Conservation (phyloP, 2,329 filamentous ascomycete species). For the Trichoderma gracile region DNA sequence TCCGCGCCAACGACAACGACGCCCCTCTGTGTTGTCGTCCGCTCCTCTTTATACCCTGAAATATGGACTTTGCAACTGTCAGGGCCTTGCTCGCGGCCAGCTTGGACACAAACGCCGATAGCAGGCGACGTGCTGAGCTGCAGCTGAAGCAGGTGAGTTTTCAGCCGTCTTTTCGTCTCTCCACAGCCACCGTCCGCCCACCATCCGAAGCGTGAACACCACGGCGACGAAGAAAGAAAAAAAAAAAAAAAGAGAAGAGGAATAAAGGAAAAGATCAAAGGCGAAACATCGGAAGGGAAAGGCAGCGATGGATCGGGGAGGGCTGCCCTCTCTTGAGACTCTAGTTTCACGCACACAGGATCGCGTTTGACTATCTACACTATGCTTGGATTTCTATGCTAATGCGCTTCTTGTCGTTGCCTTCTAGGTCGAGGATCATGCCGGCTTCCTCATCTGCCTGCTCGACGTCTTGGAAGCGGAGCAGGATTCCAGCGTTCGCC, state of each 20-base stretch:
- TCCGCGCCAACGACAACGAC: slow-evolving; percentile 34
- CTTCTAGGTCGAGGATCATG: slow-evolving; percentile 78
- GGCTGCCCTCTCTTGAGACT: background rate
- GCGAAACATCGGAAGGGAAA: background rate
- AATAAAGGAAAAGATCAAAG: too few species aligned
- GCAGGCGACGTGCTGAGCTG: slow-evolving; percentile 73
- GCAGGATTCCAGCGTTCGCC: slow-evolving; percentile 78
- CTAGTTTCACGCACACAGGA: background rate
- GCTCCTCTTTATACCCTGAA: slow-evolving; percentile 30
- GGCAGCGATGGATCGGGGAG: background rate
- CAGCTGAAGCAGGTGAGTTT: slow-evolving; percentile 75
- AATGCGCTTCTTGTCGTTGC: slow-evolving; percentile 28
- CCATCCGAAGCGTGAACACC: slow-evolving; percentile 17
- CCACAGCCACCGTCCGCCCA: slow-evolving; percentile 21
- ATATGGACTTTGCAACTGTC: slow-evolving; percentile 74
- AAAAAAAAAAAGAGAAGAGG: background rate
- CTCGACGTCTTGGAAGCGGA: slow-evolving; percentile 88
- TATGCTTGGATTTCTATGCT: slow-evolving; percentile 1
- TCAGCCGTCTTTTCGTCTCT: slow-evolving; percentile 19
- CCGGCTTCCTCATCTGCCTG: slow-evolving; percentile 87
- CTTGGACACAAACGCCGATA: slow-evolving; percentile 72
- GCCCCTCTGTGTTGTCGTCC: slow-evolving; percentile 34
- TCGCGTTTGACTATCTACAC: background rate
- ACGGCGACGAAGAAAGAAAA: background rate
- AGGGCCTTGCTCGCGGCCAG: slow-evolving; percentile 76